These are phyloP conservation scores for Puccinellia tenuiflora DNA, from an alignment of 176 grass and related monocot species.

Conservation along the genomic window DNA sequence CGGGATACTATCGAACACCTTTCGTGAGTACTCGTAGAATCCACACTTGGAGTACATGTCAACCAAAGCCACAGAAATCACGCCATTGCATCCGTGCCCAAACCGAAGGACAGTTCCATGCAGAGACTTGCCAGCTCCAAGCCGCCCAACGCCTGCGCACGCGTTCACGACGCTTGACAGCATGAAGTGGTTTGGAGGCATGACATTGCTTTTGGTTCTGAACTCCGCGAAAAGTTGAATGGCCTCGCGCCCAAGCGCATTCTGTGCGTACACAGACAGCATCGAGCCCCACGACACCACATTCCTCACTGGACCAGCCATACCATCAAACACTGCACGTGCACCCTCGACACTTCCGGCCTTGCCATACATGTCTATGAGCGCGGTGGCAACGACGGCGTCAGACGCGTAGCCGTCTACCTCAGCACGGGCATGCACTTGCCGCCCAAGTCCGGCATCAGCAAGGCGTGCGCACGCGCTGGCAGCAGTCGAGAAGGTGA, in stretches of 20 bases:
- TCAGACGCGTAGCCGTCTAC: conserved; percentile 33
- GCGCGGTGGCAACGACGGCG: conserved; percentile 41
- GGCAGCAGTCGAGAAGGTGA: conserved; percentile 43
- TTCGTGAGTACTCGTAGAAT: conserved; percentile 43
- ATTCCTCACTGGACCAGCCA: conserved; percentile 36
- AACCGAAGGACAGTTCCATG: conserved; percentile 43
- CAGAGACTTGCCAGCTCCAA: conserved; percentile 49
- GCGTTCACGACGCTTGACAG: conserved; percentile 58
- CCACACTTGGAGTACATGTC: conserved; percentile 85
- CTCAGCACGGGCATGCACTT: conserved; percentile 56
- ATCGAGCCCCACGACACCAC: conserved; percentile 63
- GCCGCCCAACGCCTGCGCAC: conserved; percentile 39
- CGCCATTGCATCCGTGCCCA: conserved; percentile 38
- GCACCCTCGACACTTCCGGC: conserved; percentile 35
- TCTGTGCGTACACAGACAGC: conserved; percentile 62
- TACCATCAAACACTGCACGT: conserved; percentile 52
- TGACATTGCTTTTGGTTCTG: conserved; percentile 5
- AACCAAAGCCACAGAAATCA: conserved; percentile 45
- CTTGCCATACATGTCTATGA: conserved; percentile 81
- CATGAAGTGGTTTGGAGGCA: conserved; percentile 68
- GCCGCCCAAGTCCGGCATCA: conserved; percentile 31
- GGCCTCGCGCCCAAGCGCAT: conserved; percentile 47
- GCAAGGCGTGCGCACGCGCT: conserved; percentile 64
- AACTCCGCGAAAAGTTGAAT: conserved; percentile 47
- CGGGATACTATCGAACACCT: conserved; percentile 59